These are phyloP conservation scores for Aspergillaceae sp. DNA, from an alignment of 2,329 filamentous ascomycete species.

Conservation along the genomic window DNA sequence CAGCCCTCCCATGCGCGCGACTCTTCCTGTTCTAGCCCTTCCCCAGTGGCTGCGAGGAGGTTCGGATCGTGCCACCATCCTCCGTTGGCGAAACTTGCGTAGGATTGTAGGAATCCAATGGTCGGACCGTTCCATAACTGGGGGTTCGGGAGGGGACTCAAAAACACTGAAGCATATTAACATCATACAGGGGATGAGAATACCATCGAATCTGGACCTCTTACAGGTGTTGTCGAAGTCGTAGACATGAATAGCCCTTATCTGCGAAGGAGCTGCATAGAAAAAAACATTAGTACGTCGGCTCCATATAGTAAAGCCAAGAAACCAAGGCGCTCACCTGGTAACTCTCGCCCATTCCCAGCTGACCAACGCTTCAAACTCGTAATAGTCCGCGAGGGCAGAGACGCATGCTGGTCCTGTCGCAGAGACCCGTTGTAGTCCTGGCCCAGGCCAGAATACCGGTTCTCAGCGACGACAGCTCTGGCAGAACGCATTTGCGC, in stretches of 20 bases:
- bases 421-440: constrained; percentile 17
- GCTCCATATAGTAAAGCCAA: neutral
- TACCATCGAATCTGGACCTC: constrained; percentile 19
- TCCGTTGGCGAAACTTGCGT: constrained; percentile 69
- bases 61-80: constrained; percentile 96
- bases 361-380: constrained; percentile 79
- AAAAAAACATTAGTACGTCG: neutral
- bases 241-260: constrained; percentile 82
- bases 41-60: constrained; percentile 77
- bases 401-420: constrained; percentile 12
- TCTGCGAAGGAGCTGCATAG: constrained; percentile 49
- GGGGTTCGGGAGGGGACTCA: constrained; percentile 79
- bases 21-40: constrained; percentile 75
- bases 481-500: constrained; percentile 28
- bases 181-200: constrained; percentile 1
- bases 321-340: constrained; percentile 41
- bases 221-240: constrained; percentile 94
- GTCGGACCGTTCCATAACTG: constrained; percentile 76
- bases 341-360: constrained; percentile 57
- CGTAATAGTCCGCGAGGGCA: constrained; percentile 52
- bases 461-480: constrained; percentile 25
- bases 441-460: constrained; percentile 12
- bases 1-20: constrained; percentile 76
- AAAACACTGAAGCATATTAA: constrained; percentile 58
- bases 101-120: constrained; percentile 65